phyloP scores from a whole-genome alignment of 495 filamentous ascomycete genomes.

The Aspergillus panamensis region DNA sequence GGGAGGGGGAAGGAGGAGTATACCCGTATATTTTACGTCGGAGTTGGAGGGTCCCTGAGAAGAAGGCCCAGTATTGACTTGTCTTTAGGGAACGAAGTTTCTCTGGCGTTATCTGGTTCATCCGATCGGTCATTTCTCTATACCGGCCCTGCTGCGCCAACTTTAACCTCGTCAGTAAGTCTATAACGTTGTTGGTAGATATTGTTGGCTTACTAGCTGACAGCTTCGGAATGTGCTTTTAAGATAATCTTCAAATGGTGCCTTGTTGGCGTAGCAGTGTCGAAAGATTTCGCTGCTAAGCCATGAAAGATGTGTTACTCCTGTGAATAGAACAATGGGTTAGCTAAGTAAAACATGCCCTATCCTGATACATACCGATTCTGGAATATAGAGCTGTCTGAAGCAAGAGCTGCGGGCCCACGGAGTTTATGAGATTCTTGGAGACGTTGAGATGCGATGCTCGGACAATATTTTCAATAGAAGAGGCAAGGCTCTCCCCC shows the following conservation, averaged over 20 bases:
- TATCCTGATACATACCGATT: constrained; percentile 52
- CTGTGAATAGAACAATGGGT: constrained; percentile 33
- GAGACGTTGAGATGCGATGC: constrained; percentile 78
- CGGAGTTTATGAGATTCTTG: constrained; percentile 66
- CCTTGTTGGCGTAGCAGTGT: constrained; percentile 60
- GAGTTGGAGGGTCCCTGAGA: constrained; percentile 68
- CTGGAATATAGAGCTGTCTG: constrained; percentile 71
- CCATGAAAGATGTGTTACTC: constrained; percentile 58
- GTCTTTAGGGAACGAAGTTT: constrained; percentile 70
- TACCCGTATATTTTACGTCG: constrained; percentile 64
- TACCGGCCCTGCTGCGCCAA: constrained; percentile 64
- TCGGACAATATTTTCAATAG: constrained; percentile 74
- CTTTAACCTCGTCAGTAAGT: constrained; percentile 32
- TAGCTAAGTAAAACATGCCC: background rate
- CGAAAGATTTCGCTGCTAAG: constrained; percentile 73
- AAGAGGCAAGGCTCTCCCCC: constrained; percentile 76
- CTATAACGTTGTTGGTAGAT: background rate
- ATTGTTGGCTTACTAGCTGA: constrained; percentile 45
- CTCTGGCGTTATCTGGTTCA: constrained; percentile 65
- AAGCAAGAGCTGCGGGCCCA: constrained; percentile 70
- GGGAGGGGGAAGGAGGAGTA: constrained; percentile 2
- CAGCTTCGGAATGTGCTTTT: constrained; percentile 58
- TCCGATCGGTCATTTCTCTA: constrained; percentile 60
- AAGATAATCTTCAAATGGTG: constrained; percentile 74
- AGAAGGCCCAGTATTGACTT: constrained; percentile 75